phyloP scores from a whole-genome alignment of 495 filamentous ascomycete genomes.

The Penicillium cataractarum region DNA sequence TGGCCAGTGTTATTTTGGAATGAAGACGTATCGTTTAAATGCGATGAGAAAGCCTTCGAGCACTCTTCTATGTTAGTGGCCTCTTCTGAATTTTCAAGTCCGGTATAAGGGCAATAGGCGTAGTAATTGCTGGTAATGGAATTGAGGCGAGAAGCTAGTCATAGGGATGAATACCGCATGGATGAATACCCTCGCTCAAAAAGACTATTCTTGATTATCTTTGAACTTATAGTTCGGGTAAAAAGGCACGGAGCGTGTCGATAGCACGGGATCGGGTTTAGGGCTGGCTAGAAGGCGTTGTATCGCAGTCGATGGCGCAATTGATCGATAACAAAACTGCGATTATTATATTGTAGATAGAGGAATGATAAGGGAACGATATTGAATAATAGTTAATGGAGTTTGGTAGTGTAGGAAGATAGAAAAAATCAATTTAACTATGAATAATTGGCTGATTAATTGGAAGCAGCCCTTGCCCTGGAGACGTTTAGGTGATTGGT shows the following conservation, averaged over 20 bases:
- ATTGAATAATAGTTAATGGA: too few relatives aligned
- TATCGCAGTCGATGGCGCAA: background rate
- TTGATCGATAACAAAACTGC: background rate
- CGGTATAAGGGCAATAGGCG: constrained; percentile 17
- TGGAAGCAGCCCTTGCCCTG: too few relatives aligned
- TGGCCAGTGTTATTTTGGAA: constrained; percentile 77
- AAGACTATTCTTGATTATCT: background rate
- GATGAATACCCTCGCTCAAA: background rate
- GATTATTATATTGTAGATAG: too few relatives aligned
- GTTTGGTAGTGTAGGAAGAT: too few relatives aligned
- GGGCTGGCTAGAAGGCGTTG: background rate
- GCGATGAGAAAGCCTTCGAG: constrained; percentile 68
- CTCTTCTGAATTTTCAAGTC: too few relatives aligned
- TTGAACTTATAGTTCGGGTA: background rate
- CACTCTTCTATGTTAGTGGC: constrained; percentile 23
- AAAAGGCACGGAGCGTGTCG: background rate
- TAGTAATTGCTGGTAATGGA: background rate
- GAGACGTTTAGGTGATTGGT: too few relatives aligned
- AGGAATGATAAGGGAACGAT: too few relatives aligned
- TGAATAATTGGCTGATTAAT: too few relatives aligned
- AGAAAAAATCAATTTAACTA: too few relatives aligned
- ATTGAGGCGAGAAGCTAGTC: constrained; percentile 35
- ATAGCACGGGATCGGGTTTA: background rate
- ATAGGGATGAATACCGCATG: constrained; percentile 36
- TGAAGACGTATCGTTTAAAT: constrained; percentile 73